Evolutionary conservation across 192 early-diverging fungal species (phyloP).

Genomic region (Umbelopsis vinacea): DNA sequence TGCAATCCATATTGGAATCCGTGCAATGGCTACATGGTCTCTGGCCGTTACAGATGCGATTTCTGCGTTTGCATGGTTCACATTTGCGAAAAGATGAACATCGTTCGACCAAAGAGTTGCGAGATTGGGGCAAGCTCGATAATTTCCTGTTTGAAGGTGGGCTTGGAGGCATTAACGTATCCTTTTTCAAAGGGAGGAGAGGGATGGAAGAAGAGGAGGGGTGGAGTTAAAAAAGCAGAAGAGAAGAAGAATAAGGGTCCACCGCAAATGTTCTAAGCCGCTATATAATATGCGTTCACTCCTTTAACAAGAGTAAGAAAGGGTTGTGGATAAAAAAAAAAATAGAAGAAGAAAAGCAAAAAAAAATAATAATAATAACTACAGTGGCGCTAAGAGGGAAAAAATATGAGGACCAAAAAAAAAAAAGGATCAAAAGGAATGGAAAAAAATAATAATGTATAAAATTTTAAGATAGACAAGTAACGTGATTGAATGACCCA

Average conservation of each 20-base stretch:
- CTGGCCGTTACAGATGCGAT: conserved; percentile 36
- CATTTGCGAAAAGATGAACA: conserved; percentile 31
- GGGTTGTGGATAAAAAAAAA: conserved; percentile 18
- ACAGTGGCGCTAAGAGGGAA: background rate
- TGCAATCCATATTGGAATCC: conserved; percentile 32
- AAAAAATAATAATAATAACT: conserved; percentile 11
- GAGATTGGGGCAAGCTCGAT: conserved; percentile 11
- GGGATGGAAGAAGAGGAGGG: background rate
- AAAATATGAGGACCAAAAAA: too few relatives aligned
- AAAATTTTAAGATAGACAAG: background rate
- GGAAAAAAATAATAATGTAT: conserved; percentile 2
- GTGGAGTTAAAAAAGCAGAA: too few relatives aligned
- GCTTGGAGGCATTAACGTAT: conserved; percentile 31
- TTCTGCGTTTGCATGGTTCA: conserved; percentile 35
- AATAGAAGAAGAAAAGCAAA: background rate
- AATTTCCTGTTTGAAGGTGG: conserved; percentile 30
- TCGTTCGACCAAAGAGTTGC: conserved; percentile 25
- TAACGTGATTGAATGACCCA: conserved; percentile 20
- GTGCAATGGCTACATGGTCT: conserved; percentile 39
- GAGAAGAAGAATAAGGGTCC: too few relatives aligned
- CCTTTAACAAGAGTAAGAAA: background rate
- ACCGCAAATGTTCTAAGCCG: too few relatives aligned
- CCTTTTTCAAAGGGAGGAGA: conserved; percentile 8
- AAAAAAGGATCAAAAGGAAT: background rate
- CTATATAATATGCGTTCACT: too few relatives aligned